Evolutionary conservation across 108 stramenopile genomes (phyloP).

Genomic region (Pseudonitzschia delicatissima): DNA sequence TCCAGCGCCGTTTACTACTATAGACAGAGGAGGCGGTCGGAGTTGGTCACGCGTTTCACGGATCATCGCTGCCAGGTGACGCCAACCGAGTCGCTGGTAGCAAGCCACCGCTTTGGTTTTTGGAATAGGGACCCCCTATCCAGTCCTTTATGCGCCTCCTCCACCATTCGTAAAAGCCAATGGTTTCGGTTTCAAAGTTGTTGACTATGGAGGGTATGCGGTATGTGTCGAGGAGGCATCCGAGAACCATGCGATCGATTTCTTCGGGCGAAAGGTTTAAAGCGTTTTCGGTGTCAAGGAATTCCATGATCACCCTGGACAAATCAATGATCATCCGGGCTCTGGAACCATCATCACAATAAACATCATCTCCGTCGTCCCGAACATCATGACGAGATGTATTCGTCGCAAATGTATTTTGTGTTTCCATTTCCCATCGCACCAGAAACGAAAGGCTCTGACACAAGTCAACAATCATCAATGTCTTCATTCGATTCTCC

Average conservation of each 20-base stretch:
- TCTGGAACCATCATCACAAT: no score
- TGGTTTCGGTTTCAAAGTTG: not conserved
- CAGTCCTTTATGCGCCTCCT: not conserved
- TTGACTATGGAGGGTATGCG: not conserved
- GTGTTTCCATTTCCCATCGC: no score
- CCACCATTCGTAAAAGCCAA: constrained; percentile 1
- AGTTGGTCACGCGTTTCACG: constrained; percentile 21
- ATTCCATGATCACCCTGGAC: no score
- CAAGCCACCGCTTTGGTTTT: no score
- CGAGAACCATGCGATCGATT: not conserved
- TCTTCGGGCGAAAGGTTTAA: not conserved
- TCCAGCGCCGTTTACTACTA: constrained; percentile 56
- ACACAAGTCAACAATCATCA: no score
- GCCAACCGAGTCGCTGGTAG: constrained; percentile 45
- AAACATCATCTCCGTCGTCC: no score
- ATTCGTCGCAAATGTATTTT: no score
- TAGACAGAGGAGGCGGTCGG: constrained; percentile 51
- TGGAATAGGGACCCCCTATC: not conserved
- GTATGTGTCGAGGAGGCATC: not conserved
- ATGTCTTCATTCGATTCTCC: no score
- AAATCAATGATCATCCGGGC: no score
- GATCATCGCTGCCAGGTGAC: constrained; percentile 50
- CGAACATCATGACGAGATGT: no score
- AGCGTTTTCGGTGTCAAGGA: no score
- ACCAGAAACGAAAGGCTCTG: no score